Evolutionary conservation across 768 basidiomycete species (phyloP).

Genomic region (Kwoniella europaea): DNA sequence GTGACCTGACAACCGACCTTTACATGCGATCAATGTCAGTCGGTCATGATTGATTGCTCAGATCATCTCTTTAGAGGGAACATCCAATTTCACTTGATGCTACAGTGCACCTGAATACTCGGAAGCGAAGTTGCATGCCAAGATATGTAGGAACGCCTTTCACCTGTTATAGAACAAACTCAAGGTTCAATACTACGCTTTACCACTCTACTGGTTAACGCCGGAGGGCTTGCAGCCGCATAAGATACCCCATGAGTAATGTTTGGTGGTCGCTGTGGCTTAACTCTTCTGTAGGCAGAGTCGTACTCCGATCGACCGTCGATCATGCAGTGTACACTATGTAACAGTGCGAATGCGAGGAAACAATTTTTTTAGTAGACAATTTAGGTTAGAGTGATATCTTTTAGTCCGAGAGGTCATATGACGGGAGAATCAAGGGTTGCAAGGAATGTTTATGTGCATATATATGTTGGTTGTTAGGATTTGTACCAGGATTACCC

Average conservation of each 20-base stretch:
- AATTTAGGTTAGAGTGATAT: slow-evolving; percentile 7
- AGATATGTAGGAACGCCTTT: too few species aligned
- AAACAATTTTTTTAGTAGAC: neutral
- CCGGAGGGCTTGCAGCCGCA: neutral
- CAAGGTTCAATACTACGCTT: neutral
- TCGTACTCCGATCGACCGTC: slow-evolving; percentile 3
- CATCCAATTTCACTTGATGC: too few species aligned
- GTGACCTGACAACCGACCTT: too few species aligned
- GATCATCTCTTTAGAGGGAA: too few species aligned
- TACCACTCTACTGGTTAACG: neutral
- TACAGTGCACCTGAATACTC: too few species aligned
- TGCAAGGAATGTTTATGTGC: neutral
- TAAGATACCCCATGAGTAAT: neutral
- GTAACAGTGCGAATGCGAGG: too few species aligned
- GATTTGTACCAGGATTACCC: neutral
- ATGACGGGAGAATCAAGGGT: neutral
- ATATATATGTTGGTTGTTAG: slow-evolving; percentile 5
- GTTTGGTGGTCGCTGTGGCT: neutral
- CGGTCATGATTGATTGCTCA: too few species aligned
- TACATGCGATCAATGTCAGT: too few species aligned
- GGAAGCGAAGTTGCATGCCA: too few species aligned
- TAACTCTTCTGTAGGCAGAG: neutral
- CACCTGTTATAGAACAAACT: too few species aligned
- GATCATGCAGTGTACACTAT: neutral
- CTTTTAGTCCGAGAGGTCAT: neutral